Conservation (phyloP, 129 eudicot genomes). For the Oenanthe sinensis region DNA sequence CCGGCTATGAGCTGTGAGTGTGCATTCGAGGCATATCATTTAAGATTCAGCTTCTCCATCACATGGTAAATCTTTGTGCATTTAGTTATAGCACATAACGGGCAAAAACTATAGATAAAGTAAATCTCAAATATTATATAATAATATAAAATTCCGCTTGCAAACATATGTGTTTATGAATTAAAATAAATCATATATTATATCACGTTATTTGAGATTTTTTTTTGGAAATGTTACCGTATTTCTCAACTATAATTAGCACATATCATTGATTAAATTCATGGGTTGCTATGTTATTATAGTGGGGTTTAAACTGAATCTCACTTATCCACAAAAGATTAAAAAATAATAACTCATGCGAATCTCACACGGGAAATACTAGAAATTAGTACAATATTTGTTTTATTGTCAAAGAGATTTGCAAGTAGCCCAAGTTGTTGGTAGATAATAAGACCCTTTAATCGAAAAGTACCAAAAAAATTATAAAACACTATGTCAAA, state of each 20-base stretch:
- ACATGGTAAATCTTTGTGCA: not conserved
- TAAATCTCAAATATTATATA: too few relatives aligned
- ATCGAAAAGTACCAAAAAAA: not conserved
- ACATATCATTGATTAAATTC: not conserved
- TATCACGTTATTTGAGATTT: too few relatives aligned
- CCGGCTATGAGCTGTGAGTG: not conserved
- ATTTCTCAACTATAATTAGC: not conserved
- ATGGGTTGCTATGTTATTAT: not conserved
- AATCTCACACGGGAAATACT: constrained; percentile 1
- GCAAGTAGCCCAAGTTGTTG: not conserved
- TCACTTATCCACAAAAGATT: not conserved
- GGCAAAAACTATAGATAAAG: not conserved
- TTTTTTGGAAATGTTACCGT: too few relatives aligned
- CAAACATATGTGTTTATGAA: too few relatives aligned
- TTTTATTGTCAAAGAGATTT: not conserved
- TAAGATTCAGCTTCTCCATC: not conserved
- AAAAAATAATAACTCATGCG: not conserved
- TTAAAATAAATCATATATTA: too few relatives aligned
- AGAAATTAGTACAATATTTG: not conserved
- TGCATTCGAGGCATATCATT: not conserved
- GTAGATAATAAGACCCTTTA: not conserved
- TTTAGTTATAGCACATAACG: not conserved
- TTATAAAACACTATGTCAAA: not conserved
- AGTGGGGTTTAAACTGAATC: not conserved
- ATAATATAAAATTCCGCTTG: too few relatives aligned